Base-by-base conservation (phyloP, 306 rosid species). In the Prinsepia uniflora region DNA sequence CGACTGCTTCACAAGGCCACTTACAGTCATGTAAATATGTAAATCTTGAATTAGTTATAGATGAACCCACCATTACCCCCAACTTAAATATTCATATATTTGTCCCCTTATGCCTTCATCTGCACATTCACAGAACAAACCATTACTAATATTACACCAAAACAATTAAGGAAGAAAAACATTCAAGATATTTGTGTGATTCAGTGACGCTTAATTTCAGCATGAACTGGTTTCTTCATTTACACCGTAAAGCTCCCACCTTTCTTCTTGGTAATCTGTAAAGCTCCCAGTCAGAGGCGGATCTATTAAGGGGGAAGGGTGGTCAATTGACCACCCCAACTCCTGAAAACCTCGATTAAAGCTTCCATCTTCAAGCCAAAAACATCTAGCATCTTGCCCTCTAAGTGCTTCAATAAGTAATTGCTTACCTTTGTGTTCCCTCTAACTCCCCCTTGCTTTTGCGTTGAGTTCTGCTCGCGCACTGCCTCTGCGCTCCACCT, bases 21-120 rank as follows among this genome's bases (percentile, higher is more conserved):
- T 89, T 84, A 62, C 70, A 57, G 68, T 86, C 98, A 72, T 80
- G 87, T 34, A 79, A 30, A 34, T 92, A 92, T 14, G 54, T 84
- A 72, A 84, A 86, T 79, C 78, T 84, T 76, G 72, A 69, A 80
- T 76, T 83, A 68, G 85, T 82, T 68, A 84, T 70, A 65, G 86
- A 76, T 73, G 77, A 72, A 44, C 78, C 76, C 67, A 73, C 83
- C 97, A 92, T 92, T 75, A 76, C 82, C 74, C 74, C 74, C 24
- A 70, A 70, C 41, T 45, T 82, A 64, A 66, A 40, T 22, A 8
- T 46, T 47, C 56, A 30, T 63, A 70, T 44, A 67, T 43, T 50
- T 73, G 19, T 20, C 69, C 50, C 24, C 43, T 8, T 63, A 14
- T 8, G 78, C 72, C 58, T 65, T 74, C 80, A 77, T 43, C 79